Evolutionary conservation across 495 filamentous ascomycete genomes (phyloP).

Genomic region (Immersiella caudata): DNA sequence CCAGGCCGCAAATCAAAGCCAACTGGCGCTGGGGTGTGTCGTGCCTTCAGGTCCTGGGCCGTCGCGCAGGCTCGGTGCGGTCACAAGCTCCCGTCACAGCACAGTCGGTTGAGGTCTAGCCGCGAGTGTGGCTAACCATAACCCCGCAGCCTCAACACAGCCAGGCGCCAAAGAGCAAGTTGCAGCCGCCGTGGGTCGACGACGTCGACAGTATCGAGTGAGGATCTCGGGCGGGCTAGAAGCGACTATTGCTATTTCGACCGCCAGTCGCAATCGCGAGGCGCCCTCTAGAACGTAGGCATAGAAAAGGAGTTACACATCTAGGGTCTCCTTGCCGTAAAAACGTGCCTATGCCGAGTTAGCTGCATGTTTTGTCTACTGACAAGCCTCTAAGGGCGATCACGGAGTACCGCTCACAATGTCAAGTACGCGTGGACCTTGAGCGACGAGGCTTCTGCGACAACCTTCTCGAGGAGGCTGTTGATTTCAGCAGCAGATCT

Average conservation of each 20-base stretch:
- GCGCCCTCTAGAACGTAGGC: neutral
- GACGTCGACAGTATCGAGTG: neutral
- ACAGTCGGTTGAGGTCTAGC: neutral
- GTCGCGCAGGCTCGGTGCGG: neutral
- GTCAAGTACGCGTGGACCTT: slow-evolving; percentile 68
- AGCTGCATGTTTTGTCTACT: slow-evolving; percentile 16
- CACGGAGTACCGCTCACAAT: slow-evolving; percentile 56
- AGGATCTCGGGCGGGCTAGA: neutral
- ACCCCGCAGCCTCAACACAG: neutral
- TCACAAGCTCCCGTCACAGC: neutral
- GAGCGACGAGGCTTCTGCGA: slow-evolving; percentile 68
- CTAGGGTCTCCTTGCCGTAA: slow-evolving; percentile 34
- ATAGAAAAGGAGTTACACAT: slow-evolving; percentile 10
- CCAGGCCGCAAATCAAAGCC: neutral
- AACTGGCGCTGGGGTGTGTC: neutral
- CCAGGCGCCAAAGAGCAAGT: neutral
- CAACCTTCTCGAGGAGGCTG: slow-evolving; percentile 63
- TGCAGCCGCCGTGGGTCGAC: neutral
- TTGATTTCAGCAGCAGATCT: slow-evolving; percentile 70
- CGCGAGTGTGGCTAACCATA: neutral
- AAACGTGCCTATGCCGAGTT: slow-evolving; percentile 33
- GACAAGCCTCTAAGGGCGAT: neutral
- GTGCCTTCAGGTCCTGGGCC: neutral
- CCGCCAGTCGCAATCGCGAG: neutral
- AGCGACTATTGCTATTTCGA: neutral